These are phyloP conservation scores for Saccharomycopsis fermentans DNA, from an alignment of 805 yeast genomes.

Conservation along the genomic window DNA sequence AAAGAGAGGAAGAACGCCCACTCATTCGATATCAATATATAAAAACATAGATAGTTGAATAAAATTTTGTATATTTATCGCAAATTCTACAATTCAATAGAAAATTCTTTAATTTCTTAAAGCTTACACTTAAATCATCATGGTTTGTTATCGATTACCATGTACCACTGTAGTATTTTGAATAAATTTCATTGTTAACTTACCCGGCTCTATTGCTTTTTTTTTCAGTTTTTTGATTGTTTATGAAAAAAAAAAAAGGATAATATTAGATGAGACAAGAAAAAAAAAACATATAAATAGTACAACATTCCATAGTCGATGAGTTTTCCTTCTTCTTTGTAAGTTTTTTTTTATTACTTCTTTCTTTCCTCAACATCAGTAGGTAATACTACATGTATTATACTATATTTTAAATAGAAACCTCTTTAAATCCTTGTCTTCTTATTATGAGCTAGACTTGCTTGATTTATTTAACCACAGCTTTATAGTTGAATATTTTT, in stretches of 20 bases:
- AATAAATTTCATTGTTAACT: background rate
- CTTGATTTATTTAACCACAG: constrained; percentile 18
- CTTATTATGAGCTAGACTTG: constrained; percentile 17
- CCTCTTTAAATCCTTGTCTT: constrained; percentile 14
- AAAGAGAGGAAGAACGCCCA: background rate
- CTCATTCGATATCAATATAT: background rate
- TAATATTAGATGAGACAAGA: background rate
- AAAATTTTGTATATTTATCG: too few species aligned
- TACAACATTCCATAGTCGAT: background rate
- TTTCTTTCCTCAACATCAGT: constrained; percentile 18
- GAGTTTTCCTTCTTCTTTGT: background rate
- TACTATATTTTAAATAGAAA: constrained; percentile 16
- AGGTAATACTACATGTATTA: constrained; percentile 20
- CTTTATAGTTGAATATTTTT: constrained; percentile 20
- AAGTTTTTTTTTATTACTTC: background rate
- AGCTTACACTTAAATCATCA: too few species aligned
- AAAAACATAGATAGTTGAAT: too few species aligned
- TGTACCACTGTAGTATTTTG: too few species aligned
- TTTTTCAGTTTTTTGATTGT: background rate
- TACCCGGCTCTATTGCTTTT: background rate
- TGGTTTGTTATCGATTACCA: too few species aligned
- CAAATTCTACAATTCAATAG: too few species aligned
- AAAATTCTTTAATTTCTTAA: too few species aligned
- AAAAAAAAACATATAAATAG: constrained; percentile 8
- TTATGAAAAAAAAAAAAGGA: too few species aligned